phyloP scores from a whole-genome alignment of 208 protist species.

The Acanthamoeba quina region DNA sequence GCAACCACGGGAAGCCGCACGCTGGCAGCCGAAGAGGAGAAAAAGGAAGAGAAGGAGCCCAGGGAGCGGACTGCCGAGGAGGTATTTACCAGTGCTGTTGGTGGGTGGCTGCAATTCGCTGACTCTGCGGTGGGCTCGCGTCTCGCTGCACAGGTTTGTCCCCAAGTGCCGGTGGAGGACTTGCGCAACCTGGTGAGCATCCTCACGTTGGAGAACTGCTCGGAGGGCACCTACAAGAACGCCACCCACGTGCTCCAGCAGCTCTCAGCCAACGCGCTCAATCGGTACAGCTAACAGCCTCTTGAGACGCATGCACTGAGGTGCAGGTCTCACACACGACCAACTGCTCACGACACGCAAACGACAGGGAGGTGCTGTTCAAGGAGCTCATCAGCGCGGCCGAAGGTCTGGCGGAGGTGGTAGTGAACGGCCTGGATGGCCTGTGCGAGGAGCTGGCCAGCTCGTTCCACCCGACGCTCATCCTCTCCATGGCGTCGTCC shows the following conservation, averaged over 20 bases:
- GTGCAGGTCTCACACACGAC: not conserved
- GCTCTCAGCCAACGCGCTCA: slow-evolving; percentile 36
- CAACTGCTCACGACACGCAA: not conserved
- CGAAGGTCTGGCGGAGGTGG: slow-evolving; percentile 49
- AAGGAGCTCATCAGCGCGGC: slow-evolving; percentile 71
- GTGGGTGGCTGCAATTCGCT: not conserved
- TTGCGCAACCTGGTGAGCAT: slow-evolving; percentile 61
- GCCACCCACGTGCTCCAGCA: slow-evolving; percentile 56
- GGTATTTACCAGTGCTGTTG: not conserved
- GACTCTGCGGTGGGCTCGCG: not conserved
- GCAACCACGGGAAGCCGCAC: not conserved
- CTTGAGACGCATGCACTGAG: not conserved
- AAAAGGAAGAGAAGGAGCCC: slow-evolving; percentile 5
- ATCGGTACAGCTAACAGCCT: not conserved
- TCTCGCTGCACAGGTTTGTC: not conserved
- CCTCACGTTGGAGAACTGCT: slow-evolving; percentile 62
- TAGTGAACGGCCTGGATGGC: slow-evolving; percentile 16
- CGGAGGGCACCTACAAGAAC: slow-evolving; percentile 64
- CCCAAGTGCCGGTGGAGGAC: slow-evolving; percentile 50
- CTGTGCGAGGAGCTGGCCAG: slow-evolving; percentile 70
- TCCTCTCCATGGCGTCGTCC: slow-evolving; percentile 70
- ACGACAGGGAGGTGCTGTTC: slow-evolving; percentile 43
- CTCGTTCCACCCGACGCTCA: slow-evolving; percentile 71
- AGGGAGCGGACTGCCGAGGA: slow-evolving; percentile 50
- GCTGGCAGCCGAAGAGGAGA: not conserved